Percentiles rank a stretch among this genome's conserved stretches.
phyloP scores from a whole-genome alignment of 352 stramenopile species.

The Phytophthora agathidicida region DNA sequence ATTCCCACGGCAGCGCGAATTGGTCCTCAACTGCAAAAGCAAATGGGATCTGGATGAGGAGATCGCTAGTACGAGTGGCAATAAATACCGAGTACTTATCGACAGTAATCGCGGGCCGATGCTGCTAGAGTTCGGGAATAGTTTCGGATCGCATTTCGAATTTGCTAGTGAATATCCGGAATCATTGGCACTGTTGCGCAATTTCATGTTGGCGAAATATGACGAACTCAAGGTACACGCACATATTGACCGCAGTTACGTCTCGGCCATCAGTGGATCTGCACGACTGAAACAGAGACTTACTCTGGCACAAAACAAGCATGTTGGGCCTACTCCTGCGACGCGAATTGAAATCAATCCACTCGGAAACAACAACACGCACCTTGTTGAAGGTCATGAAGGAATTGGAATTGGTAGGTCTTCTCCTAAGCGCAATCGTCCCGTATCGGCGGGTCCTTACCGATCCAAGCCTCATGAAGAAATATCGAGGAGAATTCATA shows the following conservation, averaged over 20 bases:
- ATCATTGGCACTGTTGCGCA: constrained; percentile 50
- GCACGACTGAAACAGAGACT: constrained; percentile 54
- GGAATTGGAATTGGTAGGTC: constrained; percentile 44
- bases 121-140: constrained; percentile 87
- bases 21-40: constrained; percentile 77
- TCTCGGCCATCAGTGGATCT: constrained; percentile 70
- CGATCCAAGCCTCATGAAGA: constrained; percentile 41
- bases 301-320: constrained; percentile 55
- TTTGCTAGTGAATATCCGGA: constrained; percentile 63
- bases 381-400: constrained; percentile 28
- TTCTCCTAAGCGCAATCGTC: constrained; percentile 69
- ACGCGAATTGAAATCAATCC: constrained; percentile 8
- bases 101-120: constrained; percentile 78
- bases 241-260: constrained; percentile 77
- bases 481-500: constrained; percentile 49
- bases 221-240: constrained; percentile 68
- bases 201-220: constrained; percentile 68
- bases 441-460: constrained; percentile 64
- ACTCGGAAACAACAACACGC: constrained; percentile 11
- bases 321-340: constrained; percentile 11
- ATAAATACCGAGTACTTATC: constrained; percentile 81
- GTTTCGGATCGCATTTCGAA: constrained; percentile 70
- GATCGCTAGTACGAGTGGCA: constrained; percentile 73
- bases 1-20: constrained; percentile 47
- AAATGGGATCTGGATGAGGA: constrained; percentile 81